Evolutionary conservation across 257 asterid species (phyloP), one percentile per base, ranked within the genome.

Genomic region (Leonotis leonurus): DNA sequence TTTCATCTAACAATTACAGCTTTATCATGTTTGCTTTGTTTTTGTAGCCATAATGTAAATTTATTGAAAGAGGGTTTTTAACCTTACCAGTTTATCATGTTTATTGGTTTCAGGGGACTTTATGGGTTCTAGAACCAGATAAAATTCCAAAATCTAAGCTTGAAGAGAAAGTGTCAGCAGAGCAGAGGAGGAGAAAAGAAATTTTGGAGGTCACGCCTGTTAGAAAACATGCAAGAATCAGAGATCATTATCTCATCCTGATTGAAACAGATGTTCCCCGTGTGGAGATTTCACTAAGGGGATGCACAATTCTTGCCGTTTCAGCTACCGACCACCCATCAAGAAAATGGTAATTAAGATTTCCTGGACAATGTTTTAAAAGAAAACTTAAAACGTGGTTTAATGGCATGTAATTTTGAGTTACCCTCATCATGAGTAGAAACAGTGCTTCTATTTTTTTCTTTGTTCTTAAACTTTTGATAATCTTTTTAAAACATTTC

Each of bases 41-140:
- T n/a, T n/a, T n/a, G n/a, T n/a, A n/a, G n/a, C n/a, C n/a, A n/a
- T n/a, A n/a, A n/a, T n/a, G n/a, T n/a, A n/a, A n/a, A n/a, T n/a
- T n/a, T n/a, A n/a, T n/a, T n/a, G n/a, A n/a, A n/a, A n/a, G n/a
- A n/a, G n/a, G n/a, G n/a, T n/a, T n/a, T n/a, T n/a, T n/a, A n/a
- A n/a, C n/a, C 70, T 25, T 6, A 18, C 53, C 62, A 44, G 12
- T 39, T 49, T 65, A 6, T 63, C 14, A 26, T 40, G 59, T 45
- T 68, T 37, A 58, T 48, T 69, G 35, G 35, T 32, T 62, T 32
- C 65, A 92, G 99, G 99, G 99, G 59, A 21, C 71, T 52, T 21
- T 92, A 8, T 92, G 95, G 95, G 62, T 92, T 72, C 74, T 92
- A 51, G 94, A 83, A 72, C 83, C 95, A n/a, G 95, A 87, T 59